Evolutionary conservation across 371 early-diverging fungal genomes (phyloP).

Genomic region (Blakeslea trispora): DNA sequence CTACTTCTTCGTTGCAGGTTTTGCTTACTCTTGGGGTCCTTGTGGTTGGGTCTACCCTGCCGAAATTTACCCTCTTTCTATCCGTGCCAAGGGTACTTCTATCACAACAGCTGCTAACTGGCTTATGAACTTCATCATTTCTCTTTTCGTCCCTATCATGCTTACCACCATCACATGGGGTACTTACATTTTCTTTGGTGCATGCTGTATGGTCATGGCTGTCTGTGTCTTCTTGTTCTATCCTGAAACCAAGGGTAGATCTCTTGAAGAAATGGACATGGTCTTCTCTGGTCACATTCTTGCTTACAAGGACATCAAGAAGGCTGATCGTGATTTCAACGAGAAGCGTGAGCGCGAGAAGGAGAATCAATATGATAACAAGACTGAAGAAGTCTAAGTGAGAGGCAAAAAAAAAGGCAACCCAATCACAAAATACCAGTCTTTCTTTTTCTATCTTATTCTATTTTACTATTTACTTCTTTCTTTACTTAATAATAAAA

Average conservation of each 20-base stretch:
- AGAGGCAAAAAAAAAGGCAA: too few species aligned
- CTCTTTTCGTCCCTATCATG: conserved; percentile 49
- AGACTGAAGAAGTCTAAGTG: neutral
- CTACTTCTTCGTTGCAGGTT: conserved; percentile 52
- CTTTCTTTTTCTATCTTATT: neutral
- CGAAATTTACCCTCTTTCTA: conserved; percentile 61
- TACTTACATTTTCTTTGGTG: conserved; percentile 64
- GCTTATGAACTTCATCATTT: conserved; percentile 56
- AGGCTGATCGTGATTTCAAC: conserved; percentile 8
- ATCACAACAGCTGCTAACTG: conserved; percentile 71
- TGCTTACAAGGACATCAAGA: conserved; percentile 25
- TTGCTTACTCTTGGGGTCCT: conserved; percentile 57
- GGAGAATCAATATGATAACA: neutral
- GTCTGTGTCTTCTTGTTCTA: conserved; percentile 43
- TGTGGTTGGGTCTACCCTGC: conserved; percentile 63
- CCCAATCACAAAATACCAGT: too few species aligned
- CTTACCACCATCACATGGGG: conserved; percentile 48
- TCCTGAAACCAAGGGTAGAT: conserved; percentile 62
- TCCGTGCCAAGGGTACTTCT: conserved; percentile 54
- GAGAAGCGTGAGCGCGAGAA: too few species aligned
- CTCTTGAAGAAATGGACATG: conserved; percentile 62
- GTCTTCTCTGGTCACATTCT: conserved; percentile 46
- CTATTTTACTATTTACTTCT: neutral
- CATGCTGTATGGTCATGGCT: conserved; percentile 48
- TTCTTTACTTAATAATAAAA: neutral